A percentile compares a stretch with the other conserved stretches of the same genome.
Evolutionary conservation across 129 eudicot genomes (phyloP).

Genomic region (Escallonia rubra): DNA sequence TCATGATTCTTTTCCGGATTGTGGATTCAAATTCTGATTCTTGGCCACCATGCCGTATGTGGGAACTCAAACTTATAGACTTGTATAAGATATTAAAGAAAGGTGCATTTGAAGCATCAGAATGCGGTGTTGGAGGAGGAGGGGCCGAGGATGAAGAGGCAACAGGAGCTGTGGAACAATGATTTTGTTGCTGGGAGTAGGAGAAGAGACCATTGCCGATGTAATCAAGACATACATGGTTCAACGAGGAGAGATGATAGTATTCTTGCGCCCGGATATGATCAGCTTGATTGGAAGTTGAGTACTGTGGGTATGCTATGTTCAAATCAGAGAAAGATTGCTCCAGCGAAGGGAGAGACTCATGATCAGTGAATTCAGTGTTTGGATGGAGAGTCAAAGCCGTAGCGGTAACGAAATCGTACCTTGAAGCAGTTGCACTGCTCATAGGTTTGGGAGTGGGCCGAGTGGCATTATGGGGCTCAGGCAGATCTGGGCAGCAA

Average conservation of each 20-base stretch:
- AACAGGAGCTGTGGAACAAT: background rate
- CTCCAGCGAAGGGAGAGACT: constrained; percentile 50
- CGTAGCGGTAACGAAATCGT: constrained; percentile 52
- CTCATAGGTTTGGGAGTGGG: constrained; percentile 11
- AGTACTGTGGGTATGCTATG: constrained; percentile 46
- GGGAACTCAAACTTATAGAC: constrained; percentile 34
- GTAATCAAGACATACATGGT: constrained; percentile 74
- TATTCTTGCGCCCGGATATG: constrained; percentile 55
- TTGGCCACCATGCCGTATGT: constrained; percentile 35
- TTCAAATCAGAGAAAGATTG: constrained; percentile 35
- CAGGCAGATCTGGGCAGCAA: constrained; percentile 47
- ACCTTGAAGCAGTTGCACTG: constrained; percentile 24
- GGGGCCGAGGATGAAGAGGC: constrained; percentile 26
- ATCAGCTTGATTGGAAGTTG: constrained; percentile 55
- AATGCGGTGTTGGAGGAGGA: constrained; percentile 8
- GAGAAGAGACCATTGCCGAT: constrained; percentile 77
- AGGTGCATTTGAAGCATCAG: constrained; percentile 21
- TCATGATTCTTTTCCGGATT: constrained; percentile 56
- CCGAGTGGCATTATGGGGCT: constrained; percentile 17
- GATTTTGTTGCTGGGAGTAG: constrained; percentile 31
- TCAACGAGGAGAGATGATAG: constrained; percentile 32
- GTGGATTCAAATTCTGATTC: constrained; percentile 46
- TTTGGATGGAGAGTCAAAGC: constrained; percentile 50
- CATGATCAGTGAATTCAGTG: constrained; percentile 69
- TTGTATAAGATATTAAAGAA: constrained; percentile 54